Evolutionary conservation across 139 green algal genomes (phyloP).

Genomic region (Chlorella vulgaris): DNA sequence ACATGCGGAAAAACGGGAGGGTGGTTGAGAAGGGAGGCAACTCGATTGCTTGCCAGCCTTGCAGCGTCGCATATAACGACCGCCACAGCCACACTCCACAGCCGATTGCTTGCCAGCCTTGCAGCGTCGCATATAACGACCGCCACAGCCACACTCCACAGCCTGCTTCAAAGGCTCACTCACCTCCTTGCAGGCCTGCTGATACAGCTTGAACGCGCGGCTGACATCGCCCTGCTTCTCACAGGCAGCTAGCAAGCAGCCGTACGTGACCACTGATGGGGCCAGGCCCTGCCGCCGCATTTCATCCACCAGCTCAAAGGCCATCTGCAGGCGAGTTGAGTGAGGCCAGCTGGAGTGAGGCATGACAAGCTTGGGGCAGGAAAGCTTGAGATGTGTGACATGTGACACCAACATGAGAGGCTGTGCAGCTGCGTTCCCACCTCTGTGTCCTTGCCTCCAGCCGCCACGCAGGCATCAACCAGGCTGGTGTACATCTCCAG

Average conservation of each 20-base stretch:
- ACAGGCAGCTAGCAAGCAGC: constrained; percentile 62
- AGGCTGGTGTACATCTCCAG: constrained; percentile 61
- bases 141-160: no score
- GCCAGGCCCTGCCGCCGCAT: constrained; percentile 49
- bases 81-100: no score
- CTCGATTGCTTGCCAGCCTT: no score
- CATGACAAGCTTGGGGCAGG: not conserved
- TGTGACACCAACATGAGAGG: no score
- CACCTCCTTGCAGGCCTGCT: constrained; percentile 46
- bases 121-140: no score
- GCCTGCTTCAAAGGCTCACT: not conserved
- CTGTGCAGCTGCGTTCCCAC: not conserved
- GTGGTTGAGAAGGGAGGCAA: no score
- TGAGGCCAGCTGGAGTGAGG: no score
- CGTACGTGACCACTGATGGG: constrained; percentile 67
- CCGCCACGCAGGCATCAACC: constrained; percentile 64
- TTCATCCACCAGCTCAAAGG: constrained; percentile 49
- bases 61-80: no score
- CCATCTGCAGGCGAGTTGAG: no score
- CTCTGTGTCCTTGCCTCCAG: constrained; percentile 19
- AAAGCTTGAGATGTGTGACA: no score
- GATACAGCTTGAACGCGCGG: constrained; percentile 63
- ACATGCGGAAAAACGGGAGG: no score
- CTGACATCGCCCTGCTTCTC: constrained; percentile 36
- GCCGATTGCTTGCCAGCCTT: no score